Percentiles rank a stretch among this genome's conserved stretches.
Evolutionary conservation across 495 filamentous ascomycete genomes (phyloP).

Genomic region (Oidiodendron maius): DNA sequence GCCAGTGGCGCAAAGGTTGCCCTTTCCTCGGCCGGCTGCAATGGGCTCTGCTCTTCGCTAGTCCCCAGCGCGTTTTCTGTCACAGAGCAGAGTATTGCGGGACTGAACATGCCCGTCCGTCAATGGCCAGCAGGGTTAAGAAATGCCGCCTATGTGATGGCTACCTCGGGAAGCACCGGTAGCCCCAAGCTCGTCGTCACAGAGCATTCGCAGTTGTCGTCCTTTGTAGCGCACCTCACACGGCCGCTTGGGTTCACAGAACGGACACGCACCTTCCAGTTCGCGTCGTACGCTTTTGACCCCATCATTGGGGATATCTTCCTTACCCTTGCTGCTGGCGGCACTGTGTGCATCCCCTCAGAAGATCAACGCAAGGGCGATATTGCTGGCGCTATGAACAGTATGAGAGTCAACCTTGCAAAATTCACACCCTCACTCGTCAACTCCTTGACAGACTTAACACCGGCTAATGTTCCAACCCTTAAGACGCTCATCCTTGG

Average conservation of each 20-base stretch:
- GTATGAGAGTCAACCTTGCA: conserved; percentile 27
- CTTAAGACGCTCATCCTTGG: conserved; percentile 21
- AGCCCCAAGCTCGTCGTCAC: conserved; percentile 37
- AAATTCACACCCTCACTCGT: conserved; percentile 43
- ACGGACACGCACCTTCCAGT: conserved; percentile 9
- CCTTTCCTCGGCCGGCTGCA: background rate
- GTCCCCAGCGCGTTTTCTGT: background rate
- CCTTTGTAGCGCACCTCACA: conserved; percentile 25
- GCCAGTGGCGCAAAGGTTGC: conserved; percentile 6
- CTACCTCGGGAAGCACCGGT: conserved; percentile 44
- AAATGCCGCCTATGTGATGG: conserved; percentile 42
- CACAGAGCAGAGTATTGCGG: background rate
- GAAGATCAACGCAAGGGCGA: conserved; percentile 30
- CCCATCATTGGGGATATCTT: conserved; percentile 80
- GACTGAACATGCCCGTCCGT: background rate
- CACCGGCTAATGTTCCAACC: conserved; percentile 37
- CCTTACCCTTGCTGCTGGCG: conserved; percentile 46
- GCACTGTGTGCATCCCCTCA: conserved; percentile 26
- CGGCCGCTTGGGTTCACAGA: conserved; percentile 46
- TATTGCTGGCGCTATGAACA: conserved; percentile 32
- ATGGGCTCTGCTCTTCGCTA: background rate
- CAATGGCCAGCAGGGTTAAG: conserved; percentile 4
- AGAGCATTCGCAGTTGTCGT: conserved; percentile 19
- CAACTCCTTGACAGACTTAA: conserved; percentile 26
- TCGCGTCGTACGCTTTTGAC: conserved; percentile 52